Evolutionary conservation across 352 stramenopile species (phyloP), one percentile per base, ranked within the genome.

Genomic region (Phytophthora megakarya): DNA sequence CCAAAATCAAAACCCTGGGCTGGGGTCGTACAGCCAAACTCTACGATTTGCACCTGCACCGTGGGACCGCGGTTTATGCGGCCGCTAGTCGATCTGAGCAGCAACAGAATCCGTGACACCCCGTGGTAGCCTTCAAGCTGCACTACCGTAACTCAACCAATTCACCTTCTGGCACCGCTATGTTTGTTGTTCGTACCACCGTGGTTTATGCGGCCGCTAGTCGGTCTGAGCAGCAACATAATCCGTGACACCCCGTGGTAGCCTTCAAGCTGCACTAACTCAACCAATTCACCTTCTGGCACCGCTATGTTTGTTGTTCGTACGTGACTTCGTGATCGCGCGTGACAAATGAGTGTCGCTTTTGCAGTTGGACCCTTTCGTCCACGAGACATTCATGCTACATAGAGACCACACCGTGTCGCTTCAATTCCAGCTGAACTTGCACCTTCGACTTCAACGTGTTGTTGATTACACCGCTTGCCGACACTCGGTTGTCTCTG

Each of bases 401-500:
- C 54, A 62, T 61, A 53, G 53, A 53, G 23, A n/a, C 30, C 15
- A 11, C 50, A 23, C 5, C 30, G 42, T 54, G 59, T 61, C 59
- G 32, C 33, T 67, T 62, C 55, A 56, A 55, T 55, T 23, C 9
- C 23, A 16, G 32, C 22, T 56, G 35, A 23, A 33, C 43, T 46
- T 65, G 47, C 37, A 46, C 28, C 21, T 39, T 30, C 23, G 23
- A 53, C 59, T 67, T 67, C 49, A 67, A 62, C 40, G n/a, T 65
- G 55, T 15, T 32, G 5, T 11, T 18, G 23, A 46, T 38, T 60
- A 52, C 16, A 42, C 38, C 30, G 37, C 28, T 21, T 70, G 61
- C 18, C 75, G 66, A 38, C 76, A 86, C 66, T 88, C 79, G 28
- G 76, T 70, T n/a, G 79, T 86, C 53, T 81, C 52, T 16, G 70